Conservation (phyloP, 345 rosid genomes). For the Clarkia xantiana region DNA sequence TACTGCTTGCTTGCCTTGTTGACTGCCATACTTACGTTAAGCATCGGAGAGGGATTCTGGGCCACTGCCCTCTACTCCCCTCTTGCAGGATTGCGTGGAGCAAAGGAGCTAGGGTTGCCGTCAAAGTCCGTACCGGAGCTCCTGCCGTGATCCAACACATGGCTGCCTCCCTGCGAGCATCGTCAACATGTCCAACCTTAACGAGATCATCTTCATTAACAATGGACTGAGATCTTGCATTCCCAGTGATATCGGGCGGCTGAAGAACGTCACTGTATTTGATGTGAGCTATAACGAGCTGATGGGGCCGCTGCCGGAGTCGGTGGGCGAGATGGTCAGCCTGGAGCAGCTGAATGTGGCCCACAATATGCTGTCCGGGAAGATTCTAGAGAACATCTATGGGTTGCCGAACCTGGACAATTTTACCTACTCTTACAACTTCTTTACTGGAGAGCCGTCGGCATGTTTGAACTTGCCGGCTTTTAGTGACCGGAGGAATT, state of each 20-base stretch:
- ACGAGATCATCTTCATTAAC: conserved; percentile 52
- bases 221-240: conserved; percentile 51
- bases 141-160: no score
- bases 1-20: no score
- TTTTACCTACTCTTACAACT: conserved; percentile 53
- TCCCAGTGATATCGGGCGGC: conserved; percentile 48
- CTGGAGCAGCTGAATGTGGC: conserved; percentile 66
- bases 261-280: conserved; percentile 49
- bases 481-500: conserved; percentile 43
- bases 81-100: no score
- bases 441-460: conserved; percentile 64
- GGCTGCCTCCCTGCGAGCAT: conserved; percentile 61
- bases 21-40: no score
- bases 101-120: no score
- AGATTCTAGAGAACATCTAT: conserved; percentile 47
- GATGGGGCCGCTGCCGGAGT: conserved; percentile 44
- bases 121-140: no score
- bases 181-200: conserved; percentile 53
- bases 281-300: conserved; percentile 55
- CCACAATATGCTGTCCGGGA: conserved; percentile 47
- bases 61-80: no score
- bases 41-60: no score
- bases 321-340: conserved; percentile 42
- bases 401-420: conserved; percentile 43
- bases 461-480: conserved; percentile 31